These are phyloP conservation scores for Komagataella mondaviorum DNA, from an alignment of 805 yeast genomes.

Conservation along the genomic window DNA sequence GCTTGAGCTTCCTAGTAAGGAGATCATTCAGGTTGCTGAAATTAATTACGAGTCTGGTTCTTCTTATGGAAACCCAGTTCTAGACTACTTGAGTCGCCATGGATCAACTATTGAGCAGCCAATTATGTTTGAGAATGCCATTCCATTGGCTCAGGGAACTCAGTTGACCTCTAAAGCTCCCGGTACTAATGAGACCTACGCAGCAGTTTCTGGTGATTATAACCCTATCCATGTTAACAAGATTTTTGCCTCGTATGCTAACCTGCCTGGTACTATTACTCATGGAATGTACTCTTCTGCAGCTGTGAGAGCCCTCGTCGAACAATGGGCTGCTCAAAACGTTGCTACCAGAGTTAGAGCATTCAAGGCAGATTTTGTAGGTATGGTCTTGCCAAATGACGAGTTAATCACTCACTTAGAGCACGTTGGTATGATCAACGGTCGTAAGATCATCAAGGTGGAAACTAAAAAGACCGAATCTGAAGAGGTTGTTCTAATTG, in stretches of 20 bases:
- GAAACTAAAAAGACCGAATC: constrained; percentile 78
- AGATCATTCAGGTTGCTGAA: constrained; percentile 69
- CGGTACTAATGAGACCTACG: constrained; percentile 91
- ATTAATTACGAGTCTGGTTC: constrained; percentile 83
- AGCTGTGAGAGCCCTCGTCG: constrained; percentile 86
- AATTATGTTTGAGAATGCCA: constrained; percentile 75
- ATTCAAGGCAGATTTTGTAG: constrained; percentile 79
- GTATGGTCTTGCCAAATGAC: constrained; percentile 97
- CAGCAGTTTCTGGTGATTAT: constrained; percentile 94
- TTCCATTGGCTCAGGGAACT: constrained; percentile 64
- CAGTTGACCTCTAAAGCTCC: constrained; percentile 71
- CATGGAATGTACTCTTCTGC: constrained; percentile 99
- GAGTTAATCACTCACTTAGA: constrained; percentile 75
- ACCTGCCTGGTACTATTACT: constrained; percentile 93
- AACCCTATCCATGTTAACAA: constrained; percentile 97
- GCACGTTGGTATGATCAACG: constrained; percentile 98
- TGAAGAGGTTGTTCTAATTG: constrained; percentile 64
- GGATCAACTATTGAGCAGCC: constrained; percentile 95
- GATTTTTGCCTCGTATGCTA: constrained; percentile 86
- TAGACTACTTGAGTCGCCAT: constrained; percentile 82
- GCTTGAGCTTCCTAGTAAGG: constrained; percentile 87
- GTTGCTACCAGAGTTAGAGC: constrained; percentile 94
- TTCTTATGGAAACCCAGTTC: constrained; percentile 95
- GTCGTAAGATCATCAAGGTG: constrained; percentile 92
- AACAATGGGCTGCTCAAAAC: constrained; percentile 97